These are phyloP conservation scores for Aspergillus indologenus DNA, from an alignment of 495 filamentous ascomycete species.

Conservation along the genomic window DNA sequence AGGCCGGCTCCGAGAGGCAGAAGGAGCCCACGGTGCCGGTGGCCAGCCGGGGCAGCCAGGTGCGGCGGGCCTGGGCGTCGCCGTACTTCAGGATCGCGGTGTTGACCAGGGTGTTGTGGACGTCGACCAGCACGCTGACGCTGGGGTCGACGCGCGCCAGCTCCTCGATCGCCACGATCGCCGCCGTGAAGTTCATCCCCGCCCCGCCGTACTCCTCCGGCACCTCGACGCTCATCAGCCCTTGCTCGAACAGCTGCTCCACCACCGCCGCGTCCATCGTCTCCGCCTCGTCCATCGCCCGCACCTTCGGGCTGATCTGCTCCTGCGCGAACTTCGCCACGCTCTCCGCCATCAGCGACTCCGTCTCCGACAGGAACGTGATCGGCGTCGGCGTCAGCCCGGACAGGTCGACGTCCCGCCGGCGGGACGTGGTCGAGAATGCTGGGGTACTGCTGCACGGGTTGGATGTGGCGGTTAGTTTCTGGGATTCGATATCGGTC, in stretches of 20 bases:
- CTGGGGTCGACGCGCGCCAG: conserved; percentile 91
- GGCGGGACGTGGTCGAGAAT: conserved; percentile 66
- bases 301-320: conserved; percentile 83
- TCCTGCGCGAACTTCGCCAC: conserved; percentile 90
- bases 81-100: conserved; percentile 88
- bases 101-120: conserved; percentile 98
- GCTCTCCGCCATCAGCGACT: conserved; percentile 80
- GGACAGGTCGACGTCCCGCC: conserved; percentile 60
- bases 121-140: conserved; percentile 88
- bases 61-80: conserved; percentile 67
- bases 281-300: conserved; percentile 98
- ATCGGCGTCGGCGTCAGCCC: conserved; percentile 86
- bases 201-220: conserved; percentile 95
- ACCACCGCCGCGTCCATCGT: conserved; percentile 84
- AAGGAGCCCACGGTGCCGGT: conserved; percentile 93
- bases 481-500: too few species aligned
- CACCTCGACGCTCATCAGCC: conserved; percentile 95
- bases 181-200: conserved; percentile 97
- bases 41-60: conserved; percentile 82
- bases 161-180: conserved; percentile 96
- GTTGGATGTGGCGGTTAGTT: conserved; percentile 19
- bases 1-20: conserved; percentile 91
- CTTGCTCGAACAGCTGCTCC: conserved; percentile 94
- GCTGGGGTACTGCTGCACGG: conserved; percentile 51
- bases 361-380: conserved; percentile 86